Evolutionary conservation across 2,329 filamentous ascomycete species (phyloP), one percentile per base, ranked within the genome.

Genomic region (Xylaria sp.): DNA sequence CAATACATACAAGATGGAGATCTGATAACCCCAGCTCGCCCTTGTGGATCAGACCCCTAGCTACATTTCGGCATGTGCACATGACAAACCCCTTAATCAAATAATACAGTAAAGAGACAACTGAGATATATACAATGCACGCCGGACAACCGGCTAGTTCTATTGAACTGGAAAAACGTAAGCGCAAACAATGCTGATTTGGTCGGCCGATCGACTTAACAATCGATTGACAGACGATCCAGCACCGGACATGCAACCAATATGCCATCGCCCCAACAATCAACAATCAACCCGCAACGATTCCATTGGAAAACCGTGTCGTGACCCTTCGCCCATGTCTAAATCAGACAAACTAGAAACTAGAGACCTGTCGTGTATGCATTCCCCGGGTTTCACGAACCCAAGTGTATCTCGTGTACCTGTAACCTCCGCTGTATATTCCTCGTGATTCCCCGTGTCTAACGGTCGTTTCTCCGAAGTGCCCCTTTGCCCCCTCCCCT

Each of bases 281-380:
- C n/a, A n/a, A n/a, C n/a, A n/a, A 1, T 11, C 33, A 31, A 51
- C 27, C 11, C 36, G 36, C 20, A 22, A 31, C 15, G 29, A 31
- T 39, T 45, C 53, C 56, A 42, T 15, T 9, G 38, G 22, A 42
- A 54, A 39, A 27, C 29, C 53, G 31, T 66, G 55, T 61, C 66
- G 20, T 63, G 42, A 63, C 50, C 63, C 27, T 61, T 36, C 20
- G 44, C 39, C 63, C 44, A 4, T 60, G 49, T 59, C 33, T 61
- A 63, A 66, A 60, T 45, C 59, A 62, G 45, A 65, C 22, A 39
- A 31, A 39, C 13, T 38, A 60, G 36, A 58, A 58, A 62, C 20
- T 22, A 38, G 65, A 61, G 59, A 50, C 29, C 29, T 42, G 53
- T 55, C 45, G 54, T 31, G 58, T 22, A 66, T 58, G 62, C 56